Evolutionary conservation across 1,284 basidiomycete genomes (phyloP), one percentile per base, ranked within the genome.

Genomic region (Ustilago lituana): DNA sequence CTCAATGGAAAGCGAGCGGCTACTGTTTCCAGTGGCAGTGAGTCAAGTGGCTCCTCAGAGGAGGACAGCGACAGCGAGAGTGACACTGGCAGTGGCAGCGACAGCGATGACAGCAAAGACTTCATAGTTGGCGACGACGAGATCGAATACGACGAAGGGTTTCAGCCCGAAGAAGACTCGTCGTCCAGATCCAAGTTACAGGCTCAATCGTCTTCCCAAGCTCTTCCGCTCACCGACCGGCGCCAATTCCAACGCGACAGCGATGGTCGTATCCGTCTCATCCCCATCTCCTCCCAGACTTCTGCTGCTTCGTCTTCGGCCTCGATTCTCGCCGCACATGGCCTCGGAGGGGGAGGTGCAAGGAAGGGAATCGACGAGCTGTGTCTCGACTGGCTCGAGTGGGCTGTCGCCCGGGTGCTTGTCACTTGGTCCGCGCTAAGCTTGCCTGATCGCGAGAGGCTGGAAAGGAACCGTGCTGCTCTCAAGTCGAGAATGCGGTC

Each of bases 381-480:
- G 38, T 71, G 68, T 47, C 38, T 57, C 1, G 57, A 66, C 44
- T 71, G 68, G 68, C 19, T 71, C 17, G 68, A 71, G 40, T 71
- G 68, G 68, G 68, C 62, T 0, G 62, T 50, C 4, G 62, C 54
- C 2, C 62, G 68, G 1, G 54, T 61, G 17, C 40, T 71, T 14
- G 29, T 71, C 22, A 57, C 62, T 8, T 71, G 60, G 53, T 57
- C 62, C 4, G 37, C 54, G 10, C 37, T 71, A 5, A 41, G 45
- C 15, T 17, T 26, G 5, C 11, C 22, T 1, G 58, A 71, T 31
- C 50, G 68, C 4, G 50, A 57, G 33, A 37, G 68, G 19, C 52
- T 71, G 15, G 68, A 71, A 15, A 27, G 52, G 4, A 56, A 33
- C 4, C 52, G 68, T 1, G 57, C 54, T 0, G 58, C 63, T n/a